Evolutionary conservation across 2,329 filamentous ascomycete species (phyloP).

Genomic region (Myriangium duriaei): DNA sequence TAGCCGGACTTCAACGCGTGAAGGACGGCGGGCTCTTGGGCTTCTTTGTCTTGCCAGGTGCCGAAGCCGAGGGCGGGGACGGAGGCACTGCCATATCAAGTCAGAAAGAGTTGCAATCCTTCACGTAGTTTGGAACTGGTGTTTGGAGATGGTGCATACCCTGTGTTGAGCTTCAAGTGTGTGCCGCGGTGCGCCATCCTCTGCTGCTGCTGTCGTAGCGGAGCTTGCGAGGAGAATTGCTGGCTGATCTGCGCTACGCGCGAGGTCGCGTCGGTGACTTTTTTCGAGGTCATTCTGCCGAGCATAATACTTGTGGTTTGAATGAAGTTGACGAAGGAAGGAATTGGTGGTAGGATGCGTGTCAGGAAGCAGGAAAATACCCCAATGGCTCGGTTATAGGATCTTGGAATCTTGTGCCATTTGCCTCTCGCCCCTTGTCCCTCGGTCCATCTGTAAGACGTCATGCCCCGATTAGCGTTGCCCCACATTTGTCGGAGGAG

Average conservation of each 20-base stretch:
- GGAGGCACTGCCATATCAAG: conserved; percentile 8
- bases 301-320: conserved; percentile 12
- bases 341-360: too few relatives aligned
- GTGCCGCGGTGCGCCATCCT: conserved; percentile 12
- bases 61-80: conserved; percentile 37
- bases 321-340: too few relatives aligned
- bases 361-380: too few relatives aligned
- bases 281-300: conserved; percentile 10
- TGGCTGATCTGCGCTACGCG: conserved; percentile 15
- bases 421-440: too few relatives aligned
- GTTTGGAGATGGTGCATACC: conserved; percentile 26
- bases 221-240: conserved; percentile 17
- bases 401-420: too few relatives aligned
- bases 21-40: conserved; percentile 39
- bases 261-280: conserved; percentile 13
- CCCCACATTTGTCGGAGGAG: too few relatives aligned
- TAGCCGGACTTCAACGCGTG: conserved; percentile 44
- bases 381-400: too few relatives aligned
- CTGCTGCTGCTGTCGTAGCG: conserved; percentile 14
- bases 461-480: too few relatives aligned
- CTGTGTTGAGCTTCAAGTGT: conserved; percentile 31
- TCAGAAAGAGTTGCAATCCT: conserved; percentile 2
- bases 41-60: conserved; percentile 41
- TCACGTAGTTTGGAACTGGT: background rate
- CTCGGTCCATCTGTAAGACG: too few relatives aligned